Base-by-base conservation (phyloP, 2,329 filamentous ascomycete species). In the Diaporthe longicolla region DNA sequence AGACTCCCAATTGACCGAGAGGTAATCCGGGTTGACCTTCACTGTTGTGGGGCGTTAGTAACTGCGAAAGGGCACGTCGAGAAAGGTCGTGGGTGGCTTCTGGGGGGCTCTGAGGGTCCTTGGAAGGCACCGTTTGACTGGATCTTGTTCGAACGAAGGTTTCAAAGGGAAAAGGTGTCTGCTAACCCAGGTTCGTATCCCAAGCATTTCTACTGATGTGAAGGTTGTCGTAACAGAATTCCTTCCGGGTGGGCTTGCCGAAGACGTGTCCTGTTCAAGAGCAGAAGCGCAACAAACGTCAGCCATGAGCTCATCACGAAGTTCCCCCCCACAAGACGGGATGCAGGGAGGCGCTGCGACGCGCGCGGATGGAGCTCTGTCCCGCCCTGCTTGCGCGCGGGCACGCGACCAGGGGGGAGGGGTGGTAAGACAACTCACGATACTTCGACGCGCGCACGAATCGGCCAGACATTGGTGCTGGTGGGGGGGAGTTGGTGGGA, bases 1-100 rank as follows among this genome's bases (percentile, higher is more conserved):
- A 52, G 97, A 90, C 85, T 99, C 96, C 97, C 97, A 99, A 89
- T 99, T 99, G 86, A 99, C 95, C 8, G 97, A 93, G 79, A 99
- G 89, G 84, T 97, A 98, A 84, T 97, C 93, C 66, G 97, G 95
- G 84, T 99, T 99, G 83, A 92, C 97, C 95, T 97, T 79, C 74
- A 78, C 74, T 71, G 54, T 57, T 70, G 54, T 55, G 61, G 35
- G 70, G 21, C 26, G 75, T 78, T 70, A 79, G 78, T 70, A 43
- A 19, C 6, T 43, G 40, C 40, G 40, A 43, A 43, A 19, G 40
- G 17, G 40, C 40, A 1, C 15, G 40, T 43, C 40, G 40, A 43
- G 40, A 13, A 43, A 43, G 10, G 13, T 15, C 13, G 15, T 43
- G 40, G 1, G 4, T 43, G 15, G 40, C 40, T 43, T 6, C 40